Evolutionary conservation across 441 rosid species (phyloP), one percentile per base, ranked within the genome.

Genomic region (Populus hybrid): DNA sequence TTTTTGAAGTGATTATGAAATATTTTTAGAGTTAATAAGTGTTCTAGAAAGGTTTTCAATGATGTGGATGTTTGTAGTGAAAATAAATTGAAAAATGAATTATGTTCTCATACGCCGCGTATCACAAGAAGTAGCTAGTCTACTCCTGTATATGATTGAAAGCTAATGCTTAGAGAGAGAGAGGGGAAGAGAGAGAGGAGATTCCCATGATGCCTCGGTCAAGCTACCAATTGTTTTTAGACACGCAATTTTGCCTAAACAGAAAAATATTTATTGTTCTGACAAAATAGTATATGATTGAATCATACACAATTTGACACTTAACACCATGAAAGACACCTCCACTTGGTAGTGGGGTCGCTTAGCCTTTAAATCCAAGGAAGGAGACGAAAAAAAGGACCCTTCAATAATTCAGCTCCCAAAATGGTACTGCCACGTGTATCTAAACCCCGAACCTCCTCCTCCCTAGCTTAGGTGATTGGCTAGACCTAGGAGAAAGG

Each of bases 261-360:
- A 21, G 26, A 67, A 59, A 42, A 12, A 9, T 33, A 69, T 61
- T 63, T 36, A 71, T 56, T 33, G 8, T 63, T 16, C 35, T 31
- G 64, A 63, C 64, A 24, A 5, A 9, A 9, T 40, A 1, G 42
- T n/a, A 1, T 1, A 10, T 24, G 72, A 35, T 65, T 21, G 50
- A 66, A 64, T 40, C 18, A 69, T 79, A 20, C 76, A 20, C 35
- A n/a, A 1, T 18, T 35, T 73, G 68, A 78, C 40, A 11, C 38
- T 4, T 6, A 4, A 40, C 63, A 5, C 74, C n/a, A 70, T 38
- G 77, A 53, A 73, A 80, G 64, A 63, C 78, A 78, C 80, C 42
- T 69, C 74, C 76, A 56, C 76, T 83, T 16, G 21, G 16, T 1
- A 31, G 59, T 21, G 76, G 75, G 80, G 50, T 56, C 82, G 31